A percentile compares a stretch with the other conserved stretches of the same genome.
Evolutionary conservation across 2,329 filamentous ascomycete genomes (phyloP).

Genomic region (Microsporum canis): DNA sequence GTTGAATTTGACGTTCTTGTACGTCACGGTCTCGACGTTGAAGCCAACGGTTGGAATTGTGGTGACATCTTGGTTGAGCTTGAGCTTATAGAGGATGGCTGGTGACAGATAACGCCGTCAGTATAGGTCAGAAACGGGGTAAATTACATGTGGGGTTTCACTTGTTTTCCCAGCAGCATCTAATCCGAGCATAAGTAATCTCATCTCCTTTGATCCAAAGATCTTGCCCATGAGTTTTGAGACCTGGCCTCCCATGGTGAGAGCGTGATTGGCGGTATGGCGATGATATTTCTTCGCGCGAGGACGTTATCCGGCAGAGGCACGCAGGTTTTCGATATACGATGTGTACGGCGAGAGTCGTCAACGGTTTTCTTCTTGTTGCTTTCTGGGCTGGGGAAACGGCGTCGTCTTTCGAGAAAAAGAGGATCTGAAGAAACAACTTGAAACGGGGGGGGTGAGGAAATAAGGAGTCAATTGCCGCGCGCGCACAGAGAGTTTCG

Average conservation of each 20-base stretch:
- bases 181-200: conserved; percentile 92
- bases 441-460: background rate
- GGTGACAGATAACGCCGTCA: background rate
- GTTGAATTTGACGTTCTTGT: conserved; percentile 99
- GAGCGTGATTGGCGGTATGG: background rate
- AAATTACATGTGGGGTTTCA: conserved; percentile 22
- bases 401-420: background rate
- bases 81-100: conserved; percentile 95
- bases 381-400: background rate
- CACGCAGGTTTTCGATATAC: background rate
- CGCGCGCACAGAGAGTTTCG: background rate
- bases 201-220: conserved; percentile 99
- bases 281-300: background rate
- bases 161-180: conserved; percentile 97
- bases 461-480: background rate
- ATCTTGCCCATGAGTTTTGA: conserved; percentile 98
- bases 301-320: background rate
- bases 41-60: conserved; percentile 98
- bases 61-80: conserved; percentile 94
- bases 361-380: background rate
- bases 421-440: background rate
- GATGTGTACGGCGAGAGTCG: background rate
- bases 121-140: background rate
- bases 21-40: conserved; percentile 97
- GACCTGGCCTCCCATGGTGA: conserved; percentile 78